These are phyloP conservation scores for Blastobotrys attinorum DNA, from an alignment of 805 yeast species.

Conservation along the genomic window DNA sequence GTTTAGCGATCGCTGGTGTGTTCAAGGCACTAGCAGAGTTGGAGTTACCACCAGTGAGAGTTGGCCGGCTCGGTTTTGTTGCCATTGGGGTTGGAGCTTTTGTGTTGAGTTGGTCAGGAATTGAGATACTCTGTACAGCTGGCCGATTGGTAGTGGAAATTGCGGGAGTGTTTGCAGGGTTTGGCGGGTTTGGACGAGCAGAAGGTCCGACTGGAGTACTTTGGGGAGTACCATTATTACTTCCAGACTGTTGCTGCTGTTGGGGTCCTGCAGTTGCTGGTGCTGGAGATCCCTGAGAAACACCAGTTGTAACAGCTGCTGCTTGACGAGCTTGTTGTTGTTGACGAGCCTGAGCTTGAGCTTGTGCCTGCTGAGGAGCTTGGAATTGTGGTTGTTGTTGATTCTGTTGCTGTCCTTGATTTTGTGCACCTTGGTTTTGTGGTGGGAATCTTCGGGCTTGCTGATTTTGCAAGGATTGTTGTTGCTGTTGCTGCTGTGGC, in stretches of 20 bases:
- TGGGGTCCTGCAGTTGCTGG: conserved; percentile 16
- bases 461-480: not conserved
- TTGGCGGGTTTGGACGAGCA: conserved; percentile 4
- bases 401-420: conserved; percentile 9
- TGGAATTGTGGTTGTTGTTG: conserved; percentile 9
- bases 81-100: conserved; percentile 58
- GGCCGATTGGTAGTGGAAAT: conserved; percentile 24
- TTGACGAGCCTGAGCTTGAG: conserved; percentile 11
- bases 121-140: conserved; percentile 28
- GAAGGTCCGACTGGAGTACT: conserved; percentile 8
- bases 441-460: not conserved
- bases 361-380: conserved; percentile 14
- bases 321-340: conserved; percentile 2
- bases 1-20: conserved; percentile 63
- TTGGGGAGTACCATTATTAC: not conserved
- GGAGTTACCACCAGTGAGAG: conserved; percentile 78
- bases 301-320: not conserved
- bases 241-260: conserved; percentile 8
- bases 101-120: conserved; percentile 61
- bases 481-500: not conserved
- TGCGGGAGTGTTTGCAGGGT: conserved; percentile 23
- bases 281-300: conserved; percentile 13
- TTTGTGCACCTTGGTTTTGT: not conserved
- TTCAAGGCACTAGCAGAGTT: conserved; percentile 60
- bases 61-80: conserved; percentile 66